phyloP scores from a whole-genome alignment of 2,329 filamentous ascomycete genomes.

The Cordyceps militaris region DNA sequence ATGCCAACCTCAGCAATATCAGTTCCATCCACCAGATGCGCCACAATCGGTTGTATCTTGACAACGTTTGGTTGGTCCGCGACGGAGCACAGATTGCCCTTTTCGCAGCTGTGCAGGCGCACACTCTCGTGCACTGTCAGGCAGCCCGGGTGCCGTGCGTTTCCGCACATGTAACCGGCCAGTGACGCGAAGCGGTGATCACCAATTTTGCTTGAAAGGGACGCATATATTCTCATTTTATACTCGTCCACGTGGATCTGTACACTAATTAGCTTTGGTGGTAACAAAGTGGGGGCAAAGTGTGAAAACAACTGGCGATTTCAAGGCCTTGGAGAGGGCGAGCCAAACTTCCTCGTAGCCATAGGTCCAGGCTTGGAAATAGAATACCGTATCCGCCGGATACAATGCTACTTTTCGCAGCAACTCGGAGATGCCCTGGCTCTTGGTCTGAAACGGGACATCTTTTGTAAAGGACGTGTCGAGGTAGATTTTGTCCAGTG shows the following conservation, averaged over 20 bases:
- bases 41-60: slow-evolving; percentile 72
- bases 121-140: slow-evolving; percentile 57
- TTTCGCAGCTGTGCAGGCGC: slow-evolving; percentile 81
- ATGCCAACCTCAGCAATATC: slow-evolving; percentile 68
- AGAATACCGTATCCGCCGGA: slow-evolving; percentile 68
- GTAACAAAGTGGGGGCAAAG: not conserved
- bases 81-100: slow-evolving; percentile 53
- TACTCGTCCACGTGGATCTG: slow-evolving; percentile 80
- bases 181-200: slow-evolving; percentile 48
- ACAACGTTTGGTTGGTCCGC: slow-evolving; percentile 50
- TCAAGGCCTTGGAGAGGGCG: slow-evolving; percentile 63
- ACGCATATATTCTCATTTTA: slow-evolving; percentile 64
- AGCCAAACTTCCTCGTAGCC: slow-evolving; percentile 88
- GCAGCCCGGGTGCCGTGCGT: slow-evolving; percentile 61
- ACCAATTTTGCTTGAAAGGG: slow-evolving; percentile 41
- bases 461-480: slow-evolving; percentile 68
- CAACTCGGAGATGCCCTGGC: slow-evolving; percentile 69
- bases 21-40: slow-evolving; percentile 49
- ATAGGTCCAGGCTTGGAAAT: slow-evolving; percentile 86
- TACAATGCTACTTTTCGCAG: slow-evolving; percentile 61
- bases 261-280: not conserved
- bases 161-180: slow-evolving; percentile 68
- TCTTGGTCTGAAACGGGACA: slow-evolving; percentile 52
- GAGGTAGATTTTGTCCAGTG: slow-evolving; percentile 75
- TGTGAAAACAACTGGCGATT: slow-evolving; percentile 45